Base-by-base conservation (phyloP, 495 filamentous ascomycete species). In the Neurospora pannonica region DNA sequence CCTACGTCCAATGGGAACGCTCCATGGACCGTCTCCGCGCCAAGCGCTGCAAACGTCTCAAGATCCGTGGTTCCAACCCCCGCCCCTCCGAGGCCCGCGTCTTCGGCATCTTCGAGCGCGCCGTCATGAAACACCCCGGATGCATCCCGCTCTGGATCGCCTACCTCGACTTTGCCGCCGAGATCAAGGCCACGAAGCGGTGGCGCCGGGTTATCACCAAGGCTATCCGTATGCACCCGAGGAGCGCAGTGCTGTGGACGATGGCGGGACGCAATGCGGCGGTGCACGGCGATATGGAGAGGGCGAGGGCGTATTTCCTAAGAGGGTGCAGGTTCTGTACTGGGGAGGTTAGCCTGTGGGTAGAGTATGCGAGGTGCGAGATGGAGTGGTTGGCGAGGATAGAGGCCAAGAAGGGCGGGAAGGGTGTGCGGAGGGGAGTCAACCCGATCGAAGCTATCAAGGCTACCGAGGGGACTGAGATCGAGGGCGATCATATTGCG, bases 1-100 rank as follows among this genome's bases (percentile, higher is more conserved):
- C 92, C 77, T 99, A 98, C 85, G 90, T 90, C 31, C 86, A 92
- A 74, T 99, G 94, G 86, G 96, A 99, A 83, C 94, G 93, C 83
- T 97, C 94, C 77, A 87, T 99, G 39, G 94, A 97, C 72, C 79
- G 85, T 3, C 88, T 99, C 28, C 92, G 93, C 43, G 87, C 89
- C 75, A 97, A 96, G 83, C 89, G 96, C 73, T 89, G 92, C 73
- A 90, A 90, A 78, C 89, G 96, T 74, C 84, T 98, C 71, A 91
- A 90, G 42, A 87, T 98, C 76, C 93, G 91, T 74, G 85, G 84
- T 21, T 86, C 82, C 5, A 79, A 82, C 7, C 81, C 85, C 60
- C 88, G 92, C 81, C 87, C 87, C 70, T 93, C 93, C 46, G 90
- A 95, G 78, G 89, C 91, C 38, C 90, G 93, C 39, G 93, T 97